A percentile compares a stretch with the other conserved stretches of the same genome.
Evolutionary conservation across 2,329 filamentous ascomycete species (phyloP).

Genomic region (Emergomyces orientalis): DNA sequence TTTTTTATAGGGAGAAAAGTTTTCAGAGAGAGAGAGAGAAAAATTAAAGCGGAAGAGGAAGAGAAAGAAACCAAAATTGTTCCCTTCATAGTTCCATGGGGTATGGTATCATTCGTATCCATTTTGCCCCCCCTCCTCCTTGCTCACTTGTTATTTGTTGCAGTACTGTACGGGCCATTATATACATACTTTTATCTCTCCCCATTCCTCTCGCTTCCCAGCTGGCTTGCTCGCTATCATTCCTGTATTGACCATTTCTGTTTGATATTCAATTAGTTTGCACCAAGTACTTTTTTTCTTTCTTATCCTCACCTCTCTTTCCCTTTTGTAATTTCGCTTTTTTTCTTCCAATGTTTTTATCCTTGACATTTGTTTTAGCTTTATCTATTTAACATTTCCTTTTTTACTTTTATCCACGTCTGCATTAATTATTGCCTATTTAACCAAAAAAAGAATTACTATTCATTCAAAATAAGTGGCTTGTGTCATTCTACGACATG

Average conservation of each 20-base stretch:
- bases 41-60: background rate
- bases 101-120: background rate
- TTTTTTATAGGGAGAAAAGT: background rate
- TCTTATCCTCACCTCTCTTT: background rate
- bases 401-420: background rate
- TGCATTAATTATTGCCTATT: slow-evolving; percentile 4
- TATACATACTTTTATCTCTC: background rate
- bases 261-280: background rate
- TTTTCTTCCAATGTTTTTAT: background rate
- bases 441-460: background rate
- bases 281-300: background rate
- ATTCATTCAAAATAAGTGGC: background rate
- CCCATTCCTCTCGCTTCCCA: background rate
- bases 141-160: background rate
- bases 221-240: background rate
- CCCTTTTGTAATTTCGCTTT: background rate
- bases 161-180: background rate
- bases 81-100: background rate
- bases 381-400: background rate
- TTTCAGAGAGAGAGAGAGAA: background rate
- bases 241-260: background rate
- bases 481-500: background rate
- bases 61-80: background rate
- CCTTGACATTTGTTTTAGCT: background rate
- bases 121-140: background rate